Base-by-base conservation (phyloP, 176 grass and related monocot genomes). In the Cocos nucifera region DNA sequence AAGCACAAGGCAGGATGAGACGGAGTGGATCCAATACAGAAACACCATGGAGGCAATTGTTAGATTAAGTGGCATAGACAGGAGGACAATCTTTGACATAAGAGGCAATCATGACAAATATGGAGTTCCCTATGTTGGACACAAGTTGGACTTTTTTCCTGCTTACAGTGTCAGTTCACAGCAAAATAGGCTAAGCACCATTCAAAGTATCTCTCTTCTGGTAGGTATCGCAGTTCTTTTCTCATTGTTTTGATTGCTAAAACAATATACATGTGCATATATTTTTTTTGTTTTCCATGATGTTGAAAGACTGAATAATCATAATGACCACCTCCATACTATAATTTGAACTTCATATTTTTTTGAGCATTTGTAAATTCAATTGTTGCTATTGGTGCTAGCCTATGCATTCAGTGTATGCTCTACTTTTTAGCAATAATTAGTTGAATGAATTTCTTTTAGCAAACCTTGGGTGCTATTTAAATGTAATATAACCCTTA, bases 31-130 rank as follows among this genome's bases (percentile, higher is more conserved):
- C 71, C 76, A 73, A 59, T 90, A 95, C 74, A 78, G 69, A 32
- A 79, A 75, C 51, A 67, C 71, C 58, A 58, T 95, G 49, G 78
- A 95, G 66, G 64, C 57, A 84, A 69, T 95, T 73, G 83, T 77
- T 72, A 44, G 28, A 67, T 28, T 25, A 51, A 61, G 80, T 48
- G 80, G 77, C 39, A 79, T 95, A 63, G 78, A 78, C 48, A 87
- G 75, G 61, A 69, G 39, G 26, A 81, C 80, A 66, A 87, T 95
- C 79, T 90, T 95, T 84, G 91, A 95, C 72, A 90, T 87, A 60
- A 82, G 91, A 90, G 91, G 86, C 49, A 95, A 95, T 84, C 91
- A 95, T 79, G 91, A 95, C 65, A 90, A 82, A 51, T 95, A 95
- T 74, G 91, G 91, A 77, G 80, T 95, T 75, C 86, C 91, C 18